These are phyloP conservation scores for Afroboletus lepidellus DNA, from an alignment of 1,284 basidiomycete species.

Conservation along the genomic window DNA sequence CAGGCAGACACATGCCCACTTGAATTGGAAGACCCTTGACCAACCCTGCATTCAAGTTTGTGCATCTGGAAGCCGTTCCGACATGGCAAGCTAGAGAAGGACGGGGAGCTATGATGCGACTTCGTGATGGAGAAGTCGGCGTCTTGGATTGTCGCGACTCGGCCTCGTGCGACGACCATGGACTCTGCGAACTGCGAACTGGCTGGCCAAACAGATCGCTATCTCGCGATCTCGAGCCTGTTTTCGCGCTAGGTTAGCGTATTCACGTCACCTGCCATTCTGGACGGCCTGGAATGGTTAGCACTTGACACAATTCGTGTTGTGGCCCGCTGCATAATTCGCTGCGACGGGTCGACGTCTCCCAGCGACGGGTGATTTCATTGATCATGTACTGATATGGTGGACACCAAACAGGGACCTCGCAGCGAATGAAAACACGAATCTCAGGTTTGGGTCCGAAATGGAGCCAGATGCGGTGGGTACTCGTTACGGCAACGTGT, in stretches of 20 bases:
- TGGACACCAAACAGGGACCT: background rate
- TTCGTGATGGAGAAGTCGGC: conserved; percentile 29
- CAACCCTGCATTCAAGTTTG: conserved; percentile 17
- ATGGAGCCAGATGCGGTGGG: conserved; percentile 29
- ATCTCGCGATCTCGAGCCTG: conserved; percentile 32
- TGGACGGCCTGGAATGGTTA: conserved; percentile 4
- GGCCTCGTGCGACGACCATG: conserved; percentile 18
- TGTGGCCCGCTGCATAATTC: conserved; percentile 5
- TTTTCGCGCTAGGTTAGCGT: conserved; percentile 15
- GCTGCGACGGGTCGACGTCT: background rate
- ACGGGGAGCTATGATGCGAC: conserved; percentile 18
- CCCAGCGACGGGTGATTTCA: conserved; percentile 25
- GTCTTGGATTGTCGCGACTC: conserved; percentile 25
- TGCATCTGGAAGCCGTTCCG: conserved; percentile 21
- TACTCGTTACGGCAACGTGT: conserved; percentile 27
- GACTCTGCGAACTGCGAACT: conserved; percentile 7
- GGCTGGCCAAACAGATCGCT: conserved; percentile 24
- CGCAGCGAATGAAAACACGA: conserved; percentile 22
- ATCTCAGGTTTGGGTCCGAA: conserved; percentile 25
- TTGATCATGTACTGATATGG: conserved; percentile 26
- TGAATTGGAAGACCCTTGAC: conserved; percentile 26
- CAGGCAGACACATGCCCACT: conserved; percentile 30
- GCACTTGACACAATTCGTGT: conserved; percentile 10
- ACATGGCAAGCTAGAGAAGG: conserved; percentile 22
- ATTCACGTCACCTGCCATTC: conserved; percentile 28